Evolutionary conservation across 2,329 filamentous ascomycete species (phyloP).

Genomic region (Epicoccum sorghinum): DNA sequence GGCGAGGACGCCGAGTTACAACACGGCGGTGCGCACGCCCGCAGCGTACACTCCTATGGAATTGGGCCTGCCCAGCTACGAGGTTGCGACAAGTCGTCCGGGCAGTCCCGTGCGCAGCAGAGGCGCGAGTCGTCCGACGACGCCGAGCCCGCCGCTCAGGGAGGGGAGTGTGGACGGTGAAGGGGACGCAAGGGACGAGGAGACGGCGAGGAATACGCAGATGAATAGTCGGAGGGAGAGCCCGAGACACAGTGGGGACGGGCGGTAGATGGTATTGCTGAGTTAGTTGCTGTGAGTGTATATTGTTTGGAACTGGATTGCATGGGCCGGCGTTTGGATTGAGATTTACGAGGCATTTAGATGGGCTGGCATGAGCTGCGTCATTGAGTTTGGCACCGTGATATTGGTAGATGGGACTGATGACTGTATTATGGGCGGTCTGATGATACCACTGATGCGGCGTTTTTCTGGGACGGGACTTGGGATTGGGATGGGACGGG

Average conservation of each 20-base stretch:
- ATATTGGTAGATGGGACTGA: too few relatives aligned
- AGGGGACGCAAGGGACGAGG: slow-evolving; percentile 25
- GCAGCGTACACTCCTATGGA: slow-evolving; percentile 48
- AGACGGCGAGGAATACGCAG: slow-evolving; percentile 46
- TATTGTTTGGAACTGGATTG: too few relatives aligned
- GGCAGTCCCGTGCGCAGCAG: slow-evolving; percentile 44
- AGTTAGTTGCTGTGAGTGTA: too few relatives aligned
- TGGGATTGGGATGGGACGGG: too few relatives aligned
- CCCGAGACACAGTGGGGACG: slow-evolving; percentile 34
- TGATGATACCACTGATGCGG: too few relatives aligned
- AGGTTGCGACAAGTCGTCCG: slow-evolving; percentile 53
- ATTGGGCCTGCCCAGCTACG: slow-evolving; percentile 51
- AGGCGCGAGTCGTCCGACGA: slow-evolving; percentile 38
- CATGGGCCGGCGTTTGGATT: too few relatives aligned
- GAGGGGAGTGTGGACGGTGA: slow-evolving; percentile 26
- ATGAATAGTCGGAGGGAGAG: slow-evolving; percentile 39
- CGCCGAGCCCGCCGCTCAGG: slow-evolving; percentile 43
- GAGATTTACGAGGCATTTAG: too few relatives aligned
- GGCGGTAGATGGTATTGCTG: too few relatives aligned
- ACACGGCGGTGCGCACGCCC: slow-evolving; percentile 55
- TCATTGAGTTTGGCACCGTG: too few relatives aligned
- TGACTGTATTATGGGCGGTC: too few relatives aligned
- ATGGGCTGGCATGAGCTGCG: too few relatives aligned
- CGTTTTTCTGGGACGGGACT: too few relatives aligned
- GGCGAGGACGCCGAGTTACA: slow-evolving; percentile 58